Evolutionary conservation across 179 eudicot species (phyloP), one percentile per base, ranked within the genome.

Genomic region (Dionaea muscipula): DNA sequence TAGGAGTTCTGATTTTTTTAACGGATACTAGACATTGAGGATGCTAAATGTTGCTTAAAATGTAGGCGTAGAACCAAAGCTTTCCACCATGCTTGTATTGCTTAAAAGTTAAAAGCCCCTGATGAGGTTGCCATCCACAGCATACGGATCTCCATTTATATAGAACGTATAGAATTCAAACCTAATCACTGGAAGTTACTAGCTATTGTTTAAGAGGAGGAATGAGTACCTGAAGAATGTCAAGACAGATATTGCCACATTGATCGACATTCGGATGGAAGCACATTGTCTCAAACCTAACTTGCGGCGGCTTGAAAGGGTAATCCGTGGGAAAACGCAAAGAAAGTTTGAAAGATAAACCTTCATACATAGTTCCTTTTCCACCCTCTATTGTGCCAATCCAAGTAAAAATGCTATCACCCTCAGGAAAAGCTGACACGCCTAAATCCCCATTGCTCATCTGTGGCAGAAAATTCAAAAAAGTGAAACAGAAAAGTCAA

Each of bases 241-340:
- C 81, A 18, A 76, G 71, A 47, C 85, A 80, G 28, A 80, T 80
- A 48, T 80, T 74, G 47, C 85, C 85, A 54, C 35, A 73, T 46
- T 73, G 81, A 53, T 80, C 85, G 6, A 80, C 68, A 61, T 80
- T 80, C 12, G 84, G 85, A 80, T 80, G 85, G 51, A 80, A 80
- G 68, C 81, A 80, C 63, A 67, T 63, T 0, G 85, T 80, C 59
- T 76, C 79, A 67, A 80, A 80, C 74, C 73, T 80, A 51, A 80
- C 80, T 26, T 76, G 77, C 25, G 85, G 85, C 40, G 81, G 77
- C 73, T 76, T 80, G 64, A 76, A 77, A 57, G 78, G 81, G 63
- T 76, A 76, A 25, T 76, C 81, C 48, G 60, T 20, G 1, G 81
- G 81, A 53, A 76, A 80, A 16, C 46, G 71, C 60, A 76, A 62